Conservation (phyloP, 441 rosid genomes). For the Geranium incanum region DNA sequence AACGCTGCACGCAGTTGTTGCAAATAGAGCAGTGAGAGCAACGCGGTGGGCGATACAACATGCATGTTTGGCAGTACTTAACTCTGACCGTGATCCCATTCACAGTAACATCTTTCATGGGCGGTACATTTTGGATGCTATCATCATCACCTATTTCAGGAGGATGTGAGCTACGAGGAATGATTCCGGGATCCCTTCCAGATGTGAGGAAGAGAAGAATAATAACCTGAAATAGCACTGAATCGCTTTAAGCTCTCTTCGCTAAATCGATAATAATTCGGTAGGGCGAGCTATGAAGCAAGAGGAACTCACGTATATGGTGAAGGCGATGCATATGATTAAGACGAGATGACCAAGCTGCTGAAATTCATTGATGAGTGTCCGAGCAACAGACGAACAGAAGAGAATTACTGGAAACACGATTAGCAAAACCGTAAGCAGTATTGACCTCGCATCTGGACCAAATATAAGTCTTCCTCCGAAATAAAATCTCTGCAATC, state of each 20-base stretch:
- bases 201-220: constrained; percentile 75
- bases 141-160: constrained; percentile 72
- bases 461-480: constrained; percentile 86
- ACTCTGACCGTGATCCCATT: constrained; percentile 74
- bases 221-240: constrained; percentile 49
- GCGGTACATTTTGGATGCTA: constrained; percentile 57
- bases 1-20: constrained; percentile 82
- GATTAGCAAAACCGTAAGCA: constrained; percentile 64
- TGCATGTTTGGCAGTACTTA: constrained; percentile 90
- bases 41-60: constrained; percentile 88
- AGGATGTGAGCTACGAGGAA: constrained; percentile 75
- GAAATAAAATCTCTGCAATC: constrained; percentile 57
- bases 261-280: background rate
- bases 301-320: constrained; percentile 50
- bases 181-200: constrained; percentile 94
- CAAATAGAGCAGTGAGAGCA: constrained; percentile 95
- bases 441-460: constrained; percentile 78
- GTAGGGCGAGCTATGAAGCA: constrained; percentile 9
- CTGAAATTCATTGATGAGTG: constrained; percentile 58
- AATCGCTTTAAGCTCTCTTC: too few relatives aligned
- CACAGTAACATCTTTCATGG: constrained; percentile 62
- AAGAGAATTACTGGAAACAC: constrained; percentile 29
- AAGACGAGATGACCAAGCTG: constrained; percentile 54
- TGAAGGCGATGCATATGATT: constrained; percentile 46
- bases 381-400: constrained; percentile 64